A percentile compares a stretch with the other conserved stretches of the same genome.
Conservation (phyloP, 345 rosid genomes). For the Rhodamnia rubescens region DNA sequence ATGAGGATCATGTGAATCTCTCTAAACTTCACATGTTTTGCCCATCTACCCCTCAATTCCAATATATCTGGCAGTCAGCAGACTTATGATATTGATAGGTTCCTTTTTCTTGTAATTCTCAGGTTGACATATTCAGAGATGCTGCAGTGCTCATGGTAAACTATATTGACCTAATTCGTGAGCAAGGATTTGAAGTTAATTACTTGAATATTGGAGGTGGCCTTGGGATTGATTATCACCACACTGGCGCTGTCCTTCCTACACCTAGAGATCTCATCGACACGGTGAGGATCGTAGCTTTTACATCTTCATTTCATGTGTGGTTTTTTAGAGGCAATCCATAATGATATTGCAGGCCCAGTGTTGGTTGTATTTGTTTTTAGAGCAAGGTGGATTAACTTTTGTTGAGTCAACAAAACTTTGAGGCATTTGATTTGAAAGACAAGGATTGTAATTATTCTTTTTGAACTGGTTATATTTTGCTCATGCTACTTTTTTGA, state of each 20-base stretch:
- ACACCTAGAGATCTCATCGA: slow-evolving; percentile 87
- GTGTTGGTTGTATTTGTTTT: background rate
- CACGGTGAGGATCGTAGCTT: slow-evolving; percentile 46
- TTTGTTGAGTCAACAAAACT: background rate
- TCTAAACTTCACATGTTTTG: background rate
- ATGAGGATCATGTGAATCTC: background rate
- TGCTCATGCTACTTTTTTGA: background rate
- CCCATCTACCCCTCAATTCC: background rate
- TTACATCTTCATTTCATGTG: background rate
- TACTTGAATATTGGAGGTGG: slow-evolving; percentile 97
- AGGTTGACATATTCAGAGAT: slow-evolving; percentile 97
- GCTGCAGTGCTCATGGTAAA: slow-evolving; percentile 89
- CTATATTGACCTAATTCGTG: slow-evolving; percentile 75
- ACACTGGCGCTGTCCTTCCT: slow-evolving; percentile 79
- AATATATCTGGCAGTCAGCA: background rate
- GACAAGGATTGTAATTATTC: background rate
- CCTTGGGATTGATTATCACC: slow-evolving; percentile 93
- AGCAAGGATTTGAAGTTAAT: slow-evolving; percentile 81
- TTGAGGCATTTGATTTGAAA: background rate
- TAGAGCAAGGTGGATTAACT: background rate
- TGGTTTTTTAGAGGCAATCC: background rate
- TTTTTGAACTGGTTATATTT: background rate
- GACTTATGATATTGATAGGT: background rate
- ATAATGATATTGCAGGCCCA: background rate
- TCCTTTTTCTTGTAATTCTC: slow-evolving; percentile 3